Evolutionary conservation across 345 rosid species (phyloP), one percentile per base, ranked within the genome.

Genomic region (Syzygium oleosum): DNA sequence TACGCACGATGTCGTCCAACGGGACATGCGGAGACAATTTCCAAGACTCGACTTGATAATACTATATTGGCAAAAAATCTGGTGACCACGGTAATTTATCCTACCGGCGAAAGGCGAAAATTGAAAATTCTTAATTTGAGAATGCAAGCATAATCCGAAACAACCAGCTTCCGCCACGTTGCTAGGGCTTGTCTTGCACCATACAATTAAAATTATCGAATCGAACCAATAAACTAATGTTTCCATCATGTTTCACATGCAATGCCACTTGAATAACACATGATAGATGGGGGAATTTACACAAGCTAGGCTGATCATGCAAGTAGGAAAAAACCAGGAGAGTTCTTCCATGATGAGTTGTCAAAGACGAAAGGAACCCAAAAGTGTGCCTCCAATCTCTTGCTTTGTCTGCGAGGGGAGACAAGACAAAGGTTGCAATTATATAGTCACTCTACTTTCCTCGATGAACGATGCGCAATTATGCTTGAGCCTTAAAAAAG

Each of bases 361-460:
- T 61, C 73, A 61, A 61, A 61, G 73, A n/a, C n/a, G 73, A 61
- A 61, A 61, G 73, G 27, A 61, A n/a, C 34, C 73, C 79, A 34
- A 68, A 68, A 34, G 79, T 25, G 80, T 34, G 80, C 80, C 46
- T 34, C 46, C 80, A 4, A 34, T 61, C 73, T 61, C 73, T 61
- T n/a, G 73, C 73, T 15, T 14, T 61, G 73, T 61, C 73, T n/a
- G 73, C 6, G 73, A 61, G 38, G 29, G 73, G 73, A 61, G 54
- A 15, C 16, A 21, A 53, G 77, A 63, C 77, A 29, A 68, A 31
- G 12, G 43, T 34, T 53, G 79, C 79, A 68, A 68, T 68, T 68
- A 68, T 68, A 16, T 63, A 34, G 41, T 31, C 85, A 52, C 58
- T 25, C 54, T 54, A 89, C 86, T 79, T 19, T 86, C 88, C 89